Conservation (phyloP, 176 grass and related monocot genomes). For the Tillandsia leiboldiana region DNA sequence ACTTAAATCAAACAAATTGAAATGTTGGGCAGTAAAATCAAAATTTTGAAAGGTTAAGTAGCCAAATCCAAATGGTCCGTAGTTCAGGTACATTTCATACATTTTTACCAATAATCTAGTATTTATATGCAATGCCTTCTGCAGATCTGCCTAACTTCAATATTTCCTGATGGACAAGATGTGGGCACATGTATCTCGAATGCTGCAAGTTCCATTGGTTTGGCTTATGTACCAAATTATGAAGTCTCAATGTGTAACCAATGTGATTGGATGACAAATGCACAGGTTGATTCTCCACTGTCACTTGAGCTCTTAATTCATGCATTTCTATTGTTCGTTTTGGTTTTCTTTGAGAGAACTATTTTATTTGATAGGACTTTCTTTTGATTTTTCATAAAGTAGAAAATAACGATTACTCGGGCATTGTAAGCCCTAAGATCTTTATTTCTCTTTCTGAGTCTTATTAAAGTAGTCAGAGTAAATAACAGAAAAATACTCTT, state of each 20-base stretch:
- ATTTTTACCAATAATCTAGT: constrained; percentile 1
- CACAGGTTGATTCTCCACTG: constrained; percentile 41
- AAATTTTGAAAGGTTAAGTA: too few relatives aligned
- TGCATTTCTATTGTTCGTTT: neutral
- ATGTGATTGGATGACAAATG: constrained; percentile 49
- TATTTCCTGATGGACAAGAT: constrained; percentile 48
- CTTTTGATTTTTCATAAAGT: too few relatives aligned
- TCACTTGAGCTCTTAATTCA: neutral
- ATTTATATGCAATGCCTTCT: constrained; percentile 1
- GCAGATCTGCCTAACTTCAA: constrained; percentile 62
- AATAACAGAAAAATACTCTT: neutral
- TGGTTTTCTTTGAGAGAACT: neutral
- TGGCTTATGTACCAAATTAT: constrained; percentile 56
- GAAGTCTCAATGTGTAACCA: constrained; percentile 57
- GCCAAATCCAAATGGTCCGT: too few relatives aligned
- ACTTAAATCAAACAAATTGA: too few relatives aligned
- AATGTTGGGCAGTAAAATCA: too few relatives aligned
- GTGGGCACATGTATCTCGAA: constrained; percentile 34
- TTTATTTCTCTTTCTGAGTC: neutral
- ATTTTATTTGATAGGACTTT: neutral
- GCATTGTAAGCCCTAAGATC: neutral
- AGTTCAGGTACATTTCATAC: neutral
- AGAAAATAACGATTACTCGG: too few relatives aligned
- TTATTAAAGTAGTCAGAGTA: neutral
- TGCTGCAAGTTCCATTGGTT: constrained; percentile 43